Evolutionary conservation across 2,329 filamentous ascomycete genomes (phyloP), one percentile per base, ranked within the genome.

Genomic region (Aspergillus sp.): DNA sequence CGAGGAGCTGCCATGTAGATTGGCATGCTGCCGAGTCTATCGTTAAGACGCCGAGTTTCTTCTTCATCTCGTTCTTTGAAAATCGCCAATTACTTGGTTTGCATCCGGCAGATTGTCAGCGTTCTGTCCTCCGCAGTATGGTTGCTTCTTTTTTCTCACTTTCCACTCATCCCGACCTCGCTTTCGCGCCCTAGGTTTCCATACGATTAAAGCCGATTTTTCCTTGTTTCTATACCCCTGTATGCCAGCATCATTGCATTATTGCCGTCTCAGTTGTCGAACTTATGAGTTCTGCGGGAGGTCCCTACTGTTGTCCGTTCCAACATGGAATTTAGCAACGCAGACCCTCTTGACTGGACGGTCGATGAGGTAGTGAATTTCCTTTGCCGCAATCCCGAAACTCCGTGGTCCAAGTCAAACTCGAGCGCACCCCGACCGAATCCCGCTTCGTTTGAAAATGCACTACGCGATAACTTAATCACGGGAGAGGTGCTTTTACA

Each of bases 341-440:
- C 72, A 15, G 90, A 96, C 73, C 91, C 91, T n/a, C 89, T 87
- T 72, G 68, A 82, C 54, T 96, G 91, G 91, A 82, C 83, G 37
- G 79, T 87, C 33, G 85, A 89, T 39, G 81, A 86, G 37, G 84
- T 96, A 11, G 82, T 89, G 9, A 70, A 79, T 15, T 86, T 88
- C 66, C 78, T 96, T 3, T 91, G 87, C 68, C 79, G 82, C 21
- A 67, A 77, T 2, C 68, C 78, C 3, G 77, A 78, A 48, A 80
- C 83, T 9, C 68, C 71, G 52, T 78, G 76, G 74, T 66, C 70
- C 9, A 62, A 64, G 19, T 71, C 68, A 15, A 59, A 64, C n/a
- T 58, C 64, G 11, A 64, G 65, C 6, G 59, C 65, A 15, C 68
- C 70, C 56, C 74, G 86, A 7, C 84, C 86, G 4, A 79, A 89